A percentile compares a stretch with the other conserved stretches of the same genome.
phyloP scores from a whole-genome alignment of 148 eudicot genomes.

The Agrostemma githago region DNA sequence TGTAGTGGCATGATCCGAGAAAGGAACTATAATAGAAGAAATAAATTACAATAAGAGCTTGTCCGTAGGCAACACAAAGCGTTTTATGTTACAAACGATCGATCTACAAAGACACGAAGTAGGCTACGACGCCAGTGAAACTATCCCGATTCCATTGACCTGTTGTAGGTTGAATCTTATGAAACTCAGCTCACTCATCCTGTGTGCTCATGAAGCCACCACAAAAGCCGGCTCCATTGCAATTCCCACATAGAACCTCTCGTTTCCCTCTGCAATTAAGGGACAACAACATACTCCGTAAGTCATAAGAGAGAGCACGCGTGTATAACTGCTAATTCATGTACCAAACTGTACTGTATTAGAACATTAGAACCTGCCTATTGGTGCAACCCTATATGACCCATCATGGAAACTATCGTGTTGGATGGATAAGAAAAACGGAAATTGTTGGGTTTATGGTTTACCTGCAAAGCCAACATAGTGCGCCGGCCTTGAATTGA shows the following conservation, averaged over 20 bases:
- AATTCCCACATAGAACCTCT: slow-evolving; percentile 46
- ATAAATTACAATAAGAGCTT: neutral
- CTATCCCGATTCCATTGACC: slow-evolving; percentile 1
- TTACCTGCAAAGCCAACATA: slow-evolving; percentile 66
- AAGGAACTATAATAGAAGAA: neutral
- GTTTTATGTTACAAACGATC: slow-evolving; percentile 5
- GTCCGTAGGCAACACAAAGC: neutral
- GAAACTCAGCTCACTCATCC: slow-evolving; percentile 26
- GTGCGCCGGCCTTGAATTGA: slow-evolving; percentile 45
- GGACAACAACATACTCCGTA: too few relatives aligned
- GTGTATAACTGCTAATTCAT: too few relatives aligned
- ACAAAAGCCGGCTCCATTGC: slow-evolving; percentile 46
- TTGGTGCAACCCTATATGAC: neutral
- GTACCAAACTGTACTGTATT: too few relatives aligned
- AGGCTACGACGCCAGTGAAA: neutral
- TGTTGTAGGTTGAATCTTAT: neutral
- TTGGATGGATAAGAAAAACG: neutral
- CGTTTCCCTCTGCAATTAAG: slow-evolving; percentile 31
- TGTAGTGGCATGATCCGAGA: neutral
- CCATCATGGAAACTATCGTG: neutral
- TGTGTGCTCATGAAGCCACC: slow-evolving; percentile 48
- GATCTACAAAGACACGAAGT: neutral
- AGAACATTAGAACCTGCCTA: neutral
- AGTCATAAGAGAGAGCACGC: too few relatives aligned
- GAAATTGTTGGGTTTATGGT: slow-evolving; percentile 18